Conservation (phyloP, 2,329 filamentous ascomycete genomes). For the Scytalidium sp. region DNA sequence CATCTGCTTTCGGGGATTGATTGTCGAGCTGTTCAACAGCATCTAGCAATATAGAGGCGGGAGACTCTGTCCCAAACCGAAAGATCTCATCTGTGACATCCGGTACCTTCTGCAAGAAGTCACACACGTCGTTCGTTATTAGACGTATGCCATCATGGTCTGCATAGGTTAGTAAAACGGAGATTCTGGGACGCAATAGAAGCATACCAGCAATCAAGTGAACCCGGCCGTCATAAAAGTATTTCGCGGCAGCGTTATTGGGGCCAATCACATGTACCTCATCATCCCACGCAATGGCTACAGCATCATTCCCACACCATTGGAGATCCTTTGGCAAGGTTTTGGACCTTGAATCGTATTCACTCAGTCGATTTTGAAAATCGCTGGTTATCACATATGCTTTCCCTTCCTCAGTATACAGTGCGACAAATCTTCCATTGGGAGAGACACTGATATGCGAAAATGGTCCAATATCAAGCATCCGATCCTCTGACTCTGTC, state of each 20-base stretch:
- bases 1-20: slow-evolving; percentile 94
- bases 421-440: slow-evolving; percentile 80
- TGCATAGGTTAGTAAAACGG: slow-evolving; percentile 27
- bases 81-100: slow-evolving; percentile 86
- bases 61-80: slow-evolving; percentile 79
- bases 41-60: slow-evolving; percentile 89
- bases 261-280: slow-evolving; percentile 93
- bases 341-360: slow-evolving; percentile 84
- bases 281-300: slow-evolving; percentile 94
- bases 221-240: slow-evolving; percentile 88
- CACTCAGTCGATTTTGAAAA: slow-evolving; percentile 87
- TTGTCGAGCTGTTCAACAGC: slow-evolving; percentile 87
- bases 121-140: slow-evolving; percentile 90
- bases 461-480: slow-evolving; percentile 90
- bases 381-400: slow-evolving; percentile 94
- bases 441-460: slow-evolving; percentile 87
- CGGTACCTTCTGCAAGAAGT: slow-evolving; percentile 94
- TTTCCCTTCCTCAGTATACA: slow-evolving; percentile 82
- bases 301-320: slow-evolving; percentile 95
- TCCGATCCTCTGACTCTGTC: slow-evolving; percentile 85
- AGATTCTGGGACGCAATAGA: neutral
- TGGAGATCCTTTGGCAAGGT: slow-evolving; percentile 84
- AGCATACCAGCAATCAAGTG: slow-evolving; percentile 78
- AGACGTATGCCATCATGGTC: slow-evolving; percentile 83
- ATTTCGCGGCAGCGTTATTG: slow-evolving; percentile 69